Evolutionary conservation across 2,329 filamentous ascomycete species (phyloP).

Genomic region (Pseudogymnoascus sp.): DNA sequence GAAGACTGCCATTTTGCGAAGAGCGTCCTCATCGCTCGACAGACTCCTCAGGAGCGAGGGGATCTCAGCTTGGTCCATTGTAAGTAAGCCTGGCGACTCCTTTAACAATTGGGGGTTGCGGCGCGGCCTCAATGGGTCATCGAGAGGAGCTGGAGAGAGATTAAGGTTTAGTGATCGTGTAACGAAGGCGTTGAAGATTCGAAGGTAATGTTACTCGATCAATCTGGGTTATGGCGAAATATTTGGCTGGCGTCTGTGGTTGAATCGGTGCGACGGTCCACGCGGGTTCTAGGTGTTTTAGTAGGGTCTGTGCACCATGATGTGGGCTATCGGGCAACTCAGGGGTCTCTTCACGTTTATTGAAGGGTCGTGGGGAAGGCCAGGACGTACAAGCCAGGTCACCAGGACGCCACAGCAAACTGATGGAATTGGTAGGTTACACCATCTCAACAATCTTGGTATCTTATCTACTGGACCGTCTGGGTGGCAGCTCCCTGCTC

Average conservation of each 20-base stretch:
- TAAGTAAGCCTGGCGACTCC: constrained; percentile 11
- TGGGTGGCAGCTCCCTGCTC: neutral
- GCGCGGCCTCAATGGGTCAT: constrained; percentile 1
- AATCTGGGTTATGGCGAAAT: neutral
- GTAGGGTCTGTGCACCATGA: constrained; percentile 3
- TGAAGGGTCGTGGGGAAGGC: neutral
- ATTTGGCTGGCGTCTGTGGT: neutral
- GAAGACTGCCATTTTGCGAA: constrained; percentile 97
- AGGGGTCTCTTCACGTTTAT: constrained; percentile 3
- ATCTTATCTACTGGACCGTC: neutral
- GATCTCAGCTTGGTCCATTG: constrained; percentile 60
- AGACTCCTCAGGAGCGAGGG: constrained; percentile 56
- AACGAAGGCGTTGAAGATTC: neutral
- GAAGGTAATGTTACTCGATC: neutral
- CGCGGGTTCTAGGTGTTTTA: constrained; percentile 4
- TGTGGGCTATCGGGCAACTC: neutral
- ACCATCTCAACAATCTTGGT: neutral
- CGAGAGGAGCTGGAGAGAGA: neutral
- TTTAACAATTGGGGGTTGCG: neutral
- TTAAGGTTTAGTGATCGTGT: neutral
- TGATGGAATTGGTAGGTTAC: neutral
- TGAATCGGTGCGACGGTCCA: neutral
- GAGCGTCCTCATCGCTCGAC: constrained; percentile 71
- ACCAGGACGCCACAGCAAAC: neutral
- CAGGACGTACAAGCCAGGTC: neutral